A percentile compares a stretch with the other conserved stretches of the same genome.
Conservation (phyloP, 805 yeast genomes). For the Tetrapisispora nanseiensis region DNA sequence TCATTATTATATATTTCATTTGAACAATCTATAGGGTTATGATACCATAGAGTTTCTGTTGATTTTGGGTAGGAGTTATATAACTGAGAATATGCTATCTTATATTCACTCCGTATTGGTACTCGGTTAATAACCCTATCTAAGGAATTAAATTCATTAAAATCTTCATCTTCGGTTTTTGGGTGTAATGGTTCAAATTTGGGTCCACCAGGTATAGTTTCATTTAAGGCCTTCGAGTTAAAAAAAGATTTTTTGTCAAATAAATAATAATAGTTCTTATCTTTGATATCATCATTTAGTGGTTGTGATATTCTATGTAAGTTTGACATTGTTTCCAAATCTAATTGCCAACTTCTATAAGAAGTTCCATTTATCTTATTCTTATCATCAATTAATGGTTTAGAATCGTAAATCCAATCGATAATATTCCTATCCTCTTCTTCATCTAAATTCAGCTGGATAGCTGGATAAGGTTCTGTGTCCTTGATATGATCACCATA, state of each 20-base stretch:
- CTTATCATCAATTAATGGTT: slow-evolving; percentile 54
- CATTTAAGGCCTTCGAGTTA: slow-evolving; percentile 84
- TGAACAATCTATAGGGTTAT: slow-evolving; percentile 48
- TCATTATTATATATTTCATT: slow-evolving; percentile 36
- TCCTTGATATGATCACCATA: slow-evolving; percentile 75
- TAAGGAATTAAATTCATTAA: slow-evolving; percentile 80
- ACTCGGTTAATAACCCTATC: slow-evolving; percentile 77
- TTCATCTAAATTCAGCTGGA: slow-evolving; percentile 55
- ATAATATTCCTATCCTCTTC: slow-evolving; percentile 48
- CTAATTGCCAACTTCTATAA: slow-evolving; percentile 62
- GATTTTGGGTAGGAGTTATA: slow-evolving; percentile 69
- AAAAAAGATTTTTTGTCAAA: slow-evolving; percentile 74
- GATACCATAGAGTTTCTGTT: slow-evolving; percentile 54
- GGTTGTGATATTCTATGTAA: slow-evolving; percentile 66
- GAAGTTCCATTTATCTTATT: slow-evolving; percentile 62
- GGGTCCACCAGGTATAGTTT: slow-evolving; percentile 92
- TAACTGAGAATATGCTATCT: slow-evolving; percentile 76
- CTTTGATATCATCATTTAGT: slow-evolving; percentile 46
- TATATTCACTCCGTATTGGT: slow-evolving; percentile 72
- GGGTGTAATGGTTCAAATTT: slow-evolving; percentile 80
- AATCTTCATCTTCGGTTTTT: slow-evolving; percentile 64
- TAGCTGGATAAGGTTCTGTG: slow-evolving; percentile 61
- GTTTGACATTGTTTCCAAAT: slow-evolving; percentile 50
- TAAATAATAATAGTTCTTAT: slow-evolving; percentile 54
- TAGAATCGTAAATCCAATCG: slow-evolving; percentile 76